Evolutionary conservation across 1,284 basidiomycete genomes (phyloP).

Genomic region (Bjerkandera adusta): DNA sequence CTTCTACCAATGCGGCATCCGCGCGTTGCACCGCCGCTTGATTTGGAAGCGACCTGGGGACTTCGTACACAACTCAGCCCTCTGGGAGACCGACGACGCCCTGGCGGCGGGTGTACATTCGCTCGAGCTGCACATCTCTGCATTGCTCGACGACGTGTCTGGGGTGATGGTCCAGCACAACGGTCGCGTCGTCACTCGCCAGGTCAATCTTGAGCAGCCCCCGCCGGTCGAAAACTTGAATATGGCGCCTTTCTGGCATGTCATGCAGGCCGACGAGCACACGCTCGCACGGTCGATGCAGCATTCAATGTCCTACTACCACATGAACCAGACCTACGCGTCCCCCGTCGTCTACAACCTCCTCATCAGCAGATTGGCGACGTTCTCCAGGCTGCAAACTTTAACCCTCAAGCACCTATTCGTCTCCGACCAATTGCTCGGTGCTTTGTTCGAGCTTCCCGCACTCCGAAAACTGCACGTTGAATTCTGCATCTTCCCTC

Average conservation of each 20-base stretch:
- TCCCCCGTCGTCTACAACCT: slow-evolving; percentile 23
- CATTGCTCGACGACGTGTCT: slow-evolving; percentile 17
- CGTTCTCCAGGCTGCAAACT: slow-evolving; percentile 32
- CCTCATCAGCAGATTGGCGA: slow-evolving; percentile 28
- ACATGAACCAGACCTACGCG: slow-evolving; percentile 22
- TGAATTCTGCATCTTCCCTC: slow-evolving; percentile 34
- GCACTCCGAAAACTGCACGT: slow-evolving; percentile 32
- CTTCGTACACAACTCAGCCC: slow-evolving; percentile 19
- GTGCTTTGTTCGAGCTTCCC: slow-evolving; percentile 33
- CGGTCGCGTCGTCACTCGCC: slow-evolving; percentile 7
- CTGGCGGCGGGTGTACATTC: slow-evolving; percentile 21
- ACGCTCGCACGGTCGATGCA: slow-evolving; percentile 1
- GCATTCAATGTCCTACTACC: slow-evolving; percentile 16
- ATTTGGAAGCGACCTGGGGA: slow-evolving; percentile 31
- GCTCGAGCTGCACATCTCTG: slow-evolving; percentile 24
- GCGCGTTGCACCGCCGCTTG: slow-evolving; percentile 36
- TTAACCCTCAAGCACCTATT: slow-evolving; percentile 33
- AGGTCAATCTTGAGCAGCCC: background rate
- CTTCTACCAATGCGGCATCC: slow-evolving; percentile 31
- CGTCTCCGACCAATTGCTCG: slow-evolving; percentile 32
- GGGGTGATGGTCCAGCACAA: slow-evolving; percentile 15
- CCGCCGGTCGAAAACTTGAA: background rate
- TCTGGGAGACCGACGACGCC: slow-evolving; percentile 21
- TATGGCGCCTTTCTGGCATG: slow-evolving; percentile 4
- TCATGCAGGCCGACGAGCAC: slow-evolving; percentile 9